Conservation (phyloP, 2,329 filamentous ascomycete genomes). For the Rhinocladiella similis region DNA sequence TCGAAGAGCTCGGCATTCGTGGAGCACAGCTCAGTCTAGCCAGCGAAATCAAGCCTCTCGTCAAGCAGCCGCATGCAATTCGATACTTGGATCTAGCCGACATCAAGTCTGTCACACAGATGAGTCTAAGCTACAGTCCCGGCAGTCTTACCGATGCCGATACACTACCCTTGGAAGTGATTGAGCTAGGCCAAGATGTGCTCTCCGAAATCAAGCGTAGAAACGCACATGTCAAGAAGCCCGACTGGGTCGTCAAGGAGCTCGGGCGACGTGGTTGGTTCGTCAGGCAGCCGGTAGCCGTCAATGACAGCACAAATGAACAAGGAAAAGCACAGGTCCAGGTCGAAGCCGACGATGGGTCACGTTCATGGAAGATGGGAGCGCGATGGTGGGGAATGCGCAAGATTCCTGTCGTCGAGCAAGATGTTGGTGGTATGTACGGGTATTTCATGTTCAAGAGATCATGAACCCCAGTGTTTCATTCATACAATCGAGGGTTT, state of each 20-base stretch:
- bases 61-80: conserved; percentile 51
- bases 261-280: conserved; percentile 69
- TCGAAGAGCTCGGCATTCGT: conserved; percentile 75
- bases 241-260: conserved; percentile 72
- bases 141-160: conserved; percentile 59
- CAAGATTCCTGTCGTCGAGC: conserved; percentile 59
- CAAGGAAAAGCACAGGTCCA: conserved; percentile 5
- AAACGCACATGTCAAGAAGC: conserved; percentile 48
- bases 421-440: conserved; percentile 60
- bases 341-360: conserved; percentile 53
- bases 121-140: conserved; percentile 58
- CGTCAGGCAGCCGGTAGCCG: conserved; percentile 48
- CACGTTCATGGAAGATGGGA: conserved; percentile 77
- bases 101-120: conserved; percentile 58
- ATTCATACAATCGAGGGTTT: not conserved
- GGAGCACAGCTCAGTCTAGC: conserved; percentile 61
- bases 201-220: conserved; percentile 64
- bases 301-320: too few relatives aligned
- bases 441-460: conserved; percentile 62
- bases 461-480: conserved; percentile 15
- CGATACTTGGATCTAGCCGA: conserved; percentile 78
- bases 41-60: conserved; percentile 64
- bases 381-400: conserved; percentile 82
- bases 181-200: conserved; percentile 71
- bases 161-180: conserved; percentile 70